Percentiles rank a stretch among this genome's conserved stretches.
Evolutionary conservation across 768 basidiomycete species (phyloP).

Genomic region (Kwoniella bestiolae): DNA sequence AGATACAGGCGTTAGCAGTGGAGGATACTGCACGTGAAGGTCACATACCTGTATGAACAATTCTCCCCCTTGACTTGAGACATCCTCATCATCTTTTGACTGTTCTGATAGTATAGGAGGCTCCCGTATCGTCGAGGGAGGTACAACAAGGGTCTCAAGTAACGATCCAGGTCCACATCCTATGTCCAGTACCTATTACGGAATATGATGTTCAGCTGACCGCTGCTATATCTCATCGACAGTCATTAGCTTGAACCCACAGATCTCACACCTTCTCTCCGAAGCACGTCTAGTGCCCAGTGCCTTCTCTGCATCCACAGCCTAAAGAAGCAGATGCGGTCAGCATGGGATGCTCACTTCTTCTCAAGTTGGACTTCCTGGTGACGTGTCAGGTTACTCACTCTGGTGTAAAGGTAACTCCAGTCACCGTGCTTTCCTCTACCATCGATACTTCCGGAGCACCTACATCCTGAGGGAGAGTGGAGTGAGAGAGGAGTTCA

Average conservation of each 20-base stretch:
- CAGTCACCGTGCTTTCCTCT: slow-evolving; percentile 51
- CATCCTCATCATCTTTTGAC: slow-evolving; percentile 29
- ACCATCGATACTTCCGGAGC: slow-evolving; percentile 52
- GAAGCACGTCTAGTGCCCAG: slow-evolving; percentile 55
- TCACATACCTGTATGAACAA: slow-evolving; percentile 52
- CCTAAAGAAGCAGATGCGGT: slow-evolving; percentile 14
- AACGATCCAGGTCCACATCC: slow-evolving; percentile 56
- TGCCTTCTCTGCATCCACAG: slow-evolving; percentile 52
- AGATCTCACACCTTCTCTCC: slow-evolving; percentile 45
- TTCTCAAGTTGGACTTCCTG: too few species aligned
- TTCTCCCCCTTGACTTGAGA: slow-evolving; percentile 25
- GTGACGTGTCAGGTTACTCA: slow-evolving; percentile 27
- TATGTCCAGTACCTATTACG: slow-evolving; percentile 53
- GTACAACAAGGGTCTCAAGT: slow-evolving; percentile 51
- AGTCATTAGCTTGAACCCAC: slow-evolving; percentile 32
- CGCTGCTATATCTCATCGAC: background rate
- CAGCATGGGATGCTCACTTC: too few species aligned
- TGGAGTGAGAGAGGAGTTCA: slow-evolving; percentile 28
- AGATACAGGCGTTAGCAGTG: background rate
- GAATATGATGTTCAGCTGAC: background rate
- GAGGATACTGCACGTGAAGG: background rate
- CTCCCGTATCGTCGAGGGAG: slow-evolving; percentile 48
- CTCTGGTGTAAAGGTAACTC: slow-evolving; percentile 54
- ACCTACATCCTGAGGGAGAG: slow-evolving; percentile 24
- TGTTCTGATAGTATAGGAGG: slow-evolving; percentile 43